phyloP scores from a whole-genome alignment of 2,329 filamentous ascomycete species.

The Aureobasidium sp. region DNA sequence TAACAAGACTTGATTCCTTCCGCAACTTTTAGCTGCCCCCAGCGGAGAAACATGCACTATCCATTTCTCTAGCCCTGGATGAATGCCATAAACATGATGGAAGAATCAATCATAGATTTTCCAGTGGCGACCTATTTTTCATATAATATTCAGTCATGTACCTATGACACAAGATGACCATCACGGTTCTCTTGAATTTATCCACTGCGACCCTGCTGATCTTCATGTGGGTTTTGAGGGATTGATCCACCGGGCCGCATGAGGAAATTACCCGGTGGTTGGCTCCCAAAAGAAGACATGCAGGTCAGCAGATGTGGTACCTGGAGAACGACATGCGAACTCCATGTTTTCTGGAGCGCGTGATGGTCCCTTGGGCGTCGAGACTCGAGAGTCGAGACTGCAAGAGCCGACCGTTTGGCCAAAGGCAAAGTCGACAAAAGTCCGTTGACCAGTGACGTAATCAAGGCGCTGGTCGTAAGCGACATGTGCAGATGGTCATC shows the following conservation, averaged over 20 bases:
- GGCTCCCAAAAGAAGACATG: background rate
- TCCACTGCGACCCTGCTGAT: constrained; percentile 1
- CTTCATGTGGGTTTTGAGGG: background rate
- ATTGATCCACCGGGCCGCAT: constrained; percentile 2
- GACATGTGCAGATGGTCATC: background rate
- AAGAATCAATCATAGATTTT: background rate
- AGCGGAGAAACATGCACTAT: background rate
- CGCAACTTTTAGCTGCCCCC: background rate
- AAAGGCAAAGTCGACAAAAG: background rate
- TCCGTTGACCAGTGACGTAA: background rate
- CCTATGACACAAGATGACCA: constrained; percentile 1
- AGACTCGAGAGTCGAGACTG: background rate
- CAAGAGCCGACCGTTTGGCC: background rate
- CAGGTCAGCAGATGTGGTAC: background rate
- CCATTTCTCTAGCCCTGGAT: background rate
- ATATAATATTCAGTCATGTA: background rate
- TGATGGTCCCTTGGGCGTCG: background rate
- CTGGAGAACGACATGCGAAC: background rate
- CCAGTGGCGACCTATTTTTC: background rate
- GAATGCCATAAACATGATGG: background rate
- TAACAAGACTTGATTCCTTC: background rate
- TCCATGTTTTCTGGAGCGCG: background rate
- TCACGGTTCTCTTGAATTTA: background rate
- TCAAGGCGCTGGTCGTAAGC: background rate
- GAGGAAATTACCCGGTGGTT: background rate